Conservation (phyloP, 2,329 filamentous ascomycete species). For the Trichoderma sp. region DNA sequence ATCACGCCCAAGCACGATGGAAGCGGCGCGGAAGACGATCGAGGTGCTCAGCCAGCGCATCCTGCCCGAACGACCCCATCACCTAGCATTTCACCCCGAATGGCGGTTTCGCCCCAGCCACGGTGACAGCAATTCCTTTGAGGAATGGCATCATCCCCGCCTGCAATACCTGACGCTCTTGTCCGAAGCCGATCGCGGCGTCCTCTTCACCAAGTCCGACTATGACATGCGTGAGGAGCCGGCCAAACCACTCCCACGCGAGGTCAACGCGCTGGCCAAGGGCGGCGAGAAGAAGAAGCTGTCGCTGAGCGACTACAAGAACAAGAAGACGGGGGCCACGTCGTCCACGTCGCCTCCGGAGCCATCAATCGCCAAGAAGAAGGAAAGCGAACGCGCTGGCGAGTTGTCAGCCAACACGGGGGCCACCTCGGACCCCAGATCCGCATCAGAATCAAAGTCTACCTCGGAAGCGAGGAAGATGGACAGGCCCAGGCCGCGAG, state of each 20-base stretch:
- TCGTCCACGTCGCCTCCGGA: constrained; percentile 40
- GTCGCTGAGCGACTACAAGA: constrained; percentile 59
- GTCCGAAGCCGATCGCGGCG: constrained; percentile 56
- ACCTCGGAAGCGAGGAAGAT: constrained; percentile 23
- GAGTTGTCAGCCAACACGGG: constrained; percentile 22
- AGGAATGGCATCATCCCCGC: constrained; percentile 49
- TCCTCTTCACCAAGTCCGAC: constrained; percentile 55
- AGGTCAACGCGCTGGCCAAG: constrained; percentile 40
- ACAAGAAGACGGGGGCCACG: constrained; percentile 43
- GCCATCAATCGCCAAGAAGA: constrained; percentile 32
- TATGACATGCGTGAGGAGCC: constrained; percentile 57
- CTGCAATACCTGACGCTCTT: constrained; percentile 58
- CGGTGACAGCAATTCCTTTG: constrained; percentile 39
- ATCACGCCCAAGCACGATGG: constrained; percentile 49
- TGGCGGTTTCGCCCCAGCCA: constrained; percentile 46
- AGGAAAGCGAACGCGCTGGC: constrained; percentile 32
- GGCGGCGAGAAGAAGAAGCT: constrained; percentile 53
- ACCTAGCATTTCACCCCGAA: constrained; percentile 49
- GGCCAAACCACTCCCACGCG: constrained; percentile 37
- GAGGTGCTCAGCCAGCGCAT: constrained; percentile 51
- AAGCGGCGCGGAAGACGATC: constrained; percentile 57
- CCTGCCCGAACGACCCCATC: constrained; percentile 52
- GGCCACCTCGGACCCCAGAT: constrained; percentile 16
- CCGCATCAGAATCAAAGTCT: constrained; percentile 26
- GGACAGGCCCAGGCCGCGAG: constrained; percentile 27